A percentile compares a stretch with the other conserved stretches of the same genome.
Evolutionary conservation across 257 asterid species (phyloP).

Genomic region (Solanum neorickii): DNA sequence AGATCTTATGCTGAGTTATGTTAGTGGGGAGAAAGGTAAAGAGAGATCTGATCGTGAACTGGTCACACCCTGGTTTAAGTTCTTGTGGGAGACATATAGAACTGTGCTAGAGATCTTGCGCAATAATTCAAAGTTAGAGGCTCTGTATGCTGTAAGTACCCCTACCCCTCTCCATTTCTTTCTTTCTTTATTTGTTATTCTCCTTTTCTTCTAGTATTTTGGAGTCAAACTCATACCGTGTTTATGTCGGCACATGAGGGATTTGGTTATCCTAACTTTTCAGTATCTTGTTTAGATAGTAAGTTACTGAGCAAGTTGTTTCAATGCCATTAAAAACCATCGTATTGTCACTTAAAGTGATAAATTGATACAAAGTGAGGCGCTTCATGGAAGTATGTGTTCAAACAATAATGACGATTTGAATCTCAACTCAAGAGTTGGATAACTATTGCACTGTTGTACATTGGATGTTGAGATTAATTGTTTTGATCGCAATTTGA

Average conservation of each 20-base stretch:
- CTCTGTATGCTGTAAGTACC: not conserved
- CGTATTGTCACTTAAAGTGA: not conserved
- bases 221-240: not conserved
- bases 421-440: not conserved
- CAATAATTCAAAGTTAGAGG: not conserved
- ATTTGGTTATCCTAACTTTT: not conserved
- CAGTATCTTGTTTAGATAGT: not conserved
- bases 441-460: not conserved
- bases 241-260: not conserved
- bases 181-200: not conserved
- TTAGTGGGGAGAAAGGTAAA: conserved; percentile 30
- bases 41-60: conserved; percentile 35
- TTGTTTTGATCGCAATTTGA: not conserved
- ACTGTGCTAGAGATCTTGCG: not conserved
- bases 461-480: not conserved
- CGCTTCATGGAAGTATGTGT: not conserved
- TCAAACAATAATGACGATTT: not conserved
- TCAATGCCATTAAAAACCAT: not conserved
- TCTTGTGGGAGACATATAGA: not conserved
- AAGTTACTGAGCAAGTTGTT: not conserved
- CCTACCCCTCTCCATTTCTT: not conserved
- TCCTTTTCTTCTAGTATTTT: not conserved
- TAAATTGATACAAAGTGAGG: not conserved
- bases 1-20: conserved; percentile 36
- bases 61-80: conserved; percentile 9